Base-by-base conservation (phyloP, 768 basidiomycete genomes). In the Hygrophoropsis aurantiaca region DNA sequence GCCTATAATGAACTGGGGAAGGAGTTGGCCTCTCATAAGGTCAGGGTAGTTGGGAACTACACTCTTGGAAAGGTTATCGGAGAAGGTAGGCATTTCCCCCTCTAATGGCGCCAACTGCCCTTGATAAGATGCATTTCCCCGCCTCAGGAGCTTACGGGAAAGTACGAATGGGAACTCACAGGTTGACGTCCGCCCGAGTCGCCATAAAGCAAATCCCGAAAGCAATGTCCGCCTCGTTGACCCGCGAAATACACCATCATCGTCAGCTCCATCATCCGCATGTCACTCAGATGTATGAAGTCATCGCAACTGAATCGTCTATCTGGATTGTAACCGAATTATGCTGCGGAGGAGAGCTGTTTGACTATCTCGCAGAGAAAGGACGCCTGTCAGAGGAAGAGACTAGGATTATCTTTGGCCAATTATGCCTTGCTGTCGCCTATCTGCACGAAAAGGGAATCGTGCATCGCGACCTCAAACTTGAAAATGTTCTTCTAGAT, bases 141-240 rank as follows among this genome's bases (percentile, higher is more conserved):
- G 20, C 38, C 42, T 20, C 57, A 95, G 94, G 94, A 52, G 85
- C 95, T 37, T 98, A 94, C 65, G 95, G 95, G 30, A 94, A 93
- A 62, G 95, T 98, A 24, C 84, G 94, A 42, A 75, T 99, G 63
- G 97, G 94, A 44, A 92, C 88, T 1, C 94, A 99, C 65, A 87
- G 94, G 49, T 75, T 97, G 39, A 94, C 94, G 2, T 88, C 87
- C 6, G 86, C 86, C 37, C 82, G 92, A 43, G 94, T 95, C 56
- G 95, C 95, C 46, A 87, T 99, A 73, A 99, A 99, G 72, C 94
- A 97, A 68, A 95, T 97, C 53, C 92, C 95, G 30, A 98, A 98
- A 68, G 81, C 85, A 47, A 82, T 93, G 76, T 91, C 94, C 25
- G 80, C 94, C 5, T 80, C 88, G 15, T 78, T 99, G 33, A 99